A percentile compares a stretch with the other conserved stretches of the same genome.
Evolutionary conservation across 371 early-diverging fungal species (phyloP).

Genomic region (Apophysomyces sp.): DNA sequence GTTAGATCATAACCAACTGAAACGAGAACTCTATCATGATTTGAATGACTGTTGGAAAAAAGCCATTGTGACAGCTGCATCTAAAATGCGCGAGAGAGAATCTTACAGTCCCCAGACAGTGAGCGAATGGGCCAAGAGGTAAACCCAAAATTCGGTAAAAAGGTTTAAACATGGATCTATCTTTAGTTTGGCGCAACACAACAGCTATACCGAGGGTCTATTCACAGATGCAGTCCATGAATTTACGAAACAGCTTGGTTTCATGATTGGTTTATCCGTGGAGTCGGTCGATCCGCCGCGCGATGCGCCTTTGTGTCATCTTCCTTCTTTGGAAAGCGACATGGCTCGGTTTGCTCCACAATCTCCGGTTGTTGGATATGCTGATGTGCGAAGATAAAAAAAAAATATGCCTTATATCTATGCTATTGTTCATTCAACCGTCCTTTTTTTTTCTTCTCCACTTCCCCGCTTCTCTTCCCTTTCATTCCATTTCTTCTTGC

Average conservation of each 20-base stretch:
- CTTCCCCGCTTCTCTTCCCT: neutral
- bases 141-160: slow-evolving; percentile 8
- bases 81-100: slow-evolving; percentile 76
- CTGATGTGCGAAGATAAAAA: slow-evolving; percentile 19
- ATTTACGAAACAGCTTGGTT: slow-evolving; percentile 68
- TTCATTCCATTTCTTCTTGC: neutral
- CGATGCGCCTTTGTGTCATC: slow-evolving; percentile 25
- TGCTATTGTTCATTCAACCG: neutral
- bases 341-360: slow-evolving; percentile 19
- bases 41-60: slow-evolving; percentile 78
- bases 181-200: slow-evolving; percentile 58
- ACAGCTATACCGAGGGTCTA: slow-evolving; percentile 42
- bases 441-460: slow-evolving; percentile 2
- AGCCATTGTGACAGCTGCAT: slow-evolving; percentile 69
- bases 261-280: slow-evolving; percentile 57
- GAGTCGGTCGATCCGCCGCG: slow-evolving; percentile 9
- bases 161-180: neutral
- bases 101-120: slow-evolving; percentile 71
- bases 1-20: slow-evolving; percentile 61
- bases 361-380: slow-evolving; percentile 39
- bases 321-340: slow-evolving; percentile 23
- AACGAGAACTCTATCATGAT: slow-evolving; percentile 66
- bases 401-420: slow-evolving; percentile 16
- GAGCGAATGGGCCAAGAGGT: slow-evolving; percentile 79
- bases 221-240: slow-evolving; percentile 65